These are phyloP conservation scores for Trichosanthes cucumerina DNA, from an alignment of 306 rosid species.

Conservation along the genomic window DNA sequence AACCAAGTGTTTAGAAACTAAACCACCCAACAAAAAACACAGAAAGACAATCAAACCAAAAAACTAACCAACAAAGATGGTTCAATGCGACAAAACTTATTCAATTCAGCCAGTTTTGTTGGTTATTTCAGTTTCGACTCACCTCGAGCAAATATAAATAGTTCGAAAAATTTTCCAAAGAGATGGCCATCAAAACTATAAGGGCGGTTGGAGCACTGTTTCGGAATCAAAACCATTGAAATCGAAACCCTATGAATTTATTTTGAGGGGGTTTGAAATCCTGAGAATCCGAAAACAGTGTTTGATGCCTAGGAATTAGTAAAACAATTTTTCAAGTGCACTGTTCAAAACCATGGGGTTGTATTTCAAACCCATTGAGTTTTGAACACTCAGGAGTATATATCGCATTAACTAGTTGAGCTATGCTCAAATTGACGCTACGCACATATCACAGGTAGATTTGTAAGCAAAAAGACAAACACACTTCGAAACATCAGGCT, in stretches of 20 bases:
- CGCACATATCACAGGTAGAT: neutral
- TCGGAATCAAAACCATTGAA: no score
- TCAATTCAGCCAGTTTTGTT: neutral
- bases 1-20: neutral
- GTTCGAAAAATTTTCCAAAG: neutral
- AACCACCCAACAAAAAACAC: neutral
- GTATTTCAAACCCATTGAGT: no score
- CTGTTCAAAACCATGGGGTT: no score
- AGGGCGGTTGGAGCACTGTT: no score
- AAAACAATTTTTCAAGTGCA: no score
- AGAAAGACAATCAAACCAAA: neutral
- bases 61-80: neutral
- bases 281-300: no score
- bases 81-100: neutral
- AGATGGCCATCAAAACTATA: neutral
- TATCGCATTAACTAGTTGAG: no score
- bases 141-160: neutral
- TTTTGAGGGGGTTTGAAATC: no score
- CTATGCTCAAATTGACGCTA: no score
- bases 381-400: no score
- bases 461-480: neutral
- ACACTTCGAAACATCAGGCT: neutral
- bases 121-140: neutral
- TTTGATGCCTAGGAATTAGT: no score
- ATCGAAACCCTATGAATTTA: no score